A percentile compares a stretch with the other conserved stretches of the same genome.
Evolutionary conservation across 306 rosid species (phyloP).

Genomic region (Betula pendula): DNA sequence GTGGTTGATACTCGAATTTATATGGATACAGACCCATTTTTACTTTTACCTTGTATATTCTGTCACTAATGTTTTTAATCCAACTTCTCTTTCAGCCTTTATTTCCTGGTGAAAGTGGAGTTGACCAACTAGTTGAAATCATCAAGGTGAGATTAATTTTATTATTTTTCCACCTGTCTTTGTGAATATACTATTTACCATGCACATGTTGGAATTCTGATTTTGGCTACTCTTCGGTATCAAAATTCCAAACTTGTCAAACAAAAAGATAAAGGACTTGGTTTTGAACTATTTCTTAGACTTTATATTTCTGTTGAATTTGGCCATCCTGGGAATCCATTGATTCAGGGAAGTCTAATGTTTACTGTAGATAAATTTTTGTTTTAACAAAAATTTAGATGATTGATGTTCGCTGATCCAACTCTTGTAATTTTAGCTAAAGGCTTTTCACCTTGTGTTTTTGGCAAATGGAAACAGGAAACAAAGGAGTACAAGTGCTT

Average conservation of each 20-base stretch:
- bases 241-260: conserved; percentile 2
- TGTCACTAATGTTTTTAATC: conserved; percentile 14
- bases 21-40: conserved; percentile 8
- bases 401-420: neutral
- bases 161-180: neutral
- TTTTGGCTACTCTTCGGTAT: neutral
- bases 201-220: neutral
- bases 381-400: neutral
- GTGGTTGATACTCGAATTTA: conserved; percentile 42
- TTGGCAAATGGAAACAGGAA: neutral
- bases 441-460: neutral
- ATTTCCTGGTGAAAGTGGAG: conserved; percentile 99
- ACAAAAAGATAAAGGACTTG: neutral
- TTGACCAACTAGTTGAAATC: conserved; percentile 97
- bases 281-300: neutral
- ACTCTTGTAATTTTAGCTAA: neutral
- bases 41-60: conserved; percentile 6
- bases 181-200: neutral
- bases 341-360: neutral
- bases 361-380: neutral
- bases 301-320: conserved; percentile 3
- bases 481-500: neutral
- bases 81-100: conserved; percentile 71
- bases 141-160: conserved; percentile 64
- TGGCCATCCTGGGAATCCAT: neutral